Base-by-base conservation (phyloP, 2,329 filamentous ascomycete species). In the Orbilia oligospora region DNA sequence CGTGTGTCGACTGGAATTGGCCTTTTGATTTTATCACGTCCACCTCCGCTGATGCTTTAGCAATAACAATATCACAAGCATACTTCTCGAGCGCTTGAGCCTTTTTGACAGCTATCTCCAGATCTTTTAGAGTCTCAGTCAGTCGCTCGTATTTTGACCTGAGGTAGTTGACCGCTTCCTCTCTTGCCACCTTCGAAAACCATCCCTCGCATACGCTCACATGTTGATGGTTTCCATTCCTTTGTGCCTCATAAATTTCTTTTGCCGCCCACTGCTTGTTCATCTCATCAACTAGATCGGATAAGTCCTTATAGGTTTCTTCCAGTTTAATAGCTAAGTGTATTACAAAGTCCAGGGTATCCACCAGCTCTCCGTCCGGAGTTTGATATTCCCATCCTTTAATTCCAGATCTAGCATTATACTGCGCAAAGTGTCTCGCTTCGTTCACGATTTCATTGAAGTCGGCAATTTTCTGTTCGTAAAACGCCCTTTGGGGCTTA, bases 251-350 rank as follows among this genome's bases (percentile, higher is more conserved):
- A 20, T 30, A 10, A 10, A 69, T 69, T 14, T 69, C 65, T 20
- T 69, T 69, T 12, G 65, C 18, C 2, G 49, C 18, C 65, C 65
- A 58, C 38, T 69, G 36, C 22, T 48, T 69, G n/a, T 69, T 69
- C 65, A 69, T 69, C 16, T 69, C 65, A 9, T 58, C 38, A 2
- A 33, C 27, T 3, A 69, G 12, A 30, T 69, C 41, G 2, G 49
- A 69, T n/a, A 69, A 41, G 41, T 69, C 65, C 20, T 20, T 33
- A 22, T 27, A 58, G 4, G 49, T 46, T 27, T 56, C 65, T 24
- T 69, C 65, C 1, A 69, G 36, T 36, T 56, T 69, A 2, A 58
- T 24, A 9, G 24, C 58, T 18, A 56, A n/a, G 3, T 51, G n/a
- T 6, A 69, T 56, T 20, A 51, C 12, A n/a, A 58, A 53, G 20